Evolutionary conservation across 345 rosid species (phyloP).

Genomic region (Eucalyptus marginata): DNA sequence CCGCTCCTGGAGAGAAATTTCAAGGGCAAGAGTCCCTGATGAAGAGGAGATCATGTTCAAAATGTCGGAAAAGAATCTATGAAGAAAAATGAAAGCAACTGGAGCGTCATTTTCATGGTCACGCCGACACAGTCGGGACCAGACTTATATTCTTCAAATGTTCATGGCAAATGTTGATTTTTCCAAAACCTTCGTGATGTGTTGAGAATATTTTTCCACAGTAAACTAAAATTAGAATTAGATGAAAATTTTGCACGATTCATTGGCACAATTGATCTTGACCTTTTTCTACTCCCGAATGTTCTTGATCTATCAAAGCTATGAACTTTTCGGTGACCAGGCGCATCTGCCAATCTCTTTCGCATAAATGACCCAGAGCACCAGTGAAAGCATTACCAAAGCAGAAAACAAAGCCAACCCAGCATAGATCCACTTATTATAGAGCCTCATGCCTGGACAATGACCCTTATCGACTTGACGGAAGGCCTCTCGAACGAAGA

Average conservation of each 20-base stretch:
- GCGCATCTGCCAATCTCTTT: conserved; percentile 24
- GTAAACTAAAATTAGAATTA: not conserved
- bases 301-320: not conserved
- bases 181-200: not conserved
- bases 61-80: not conserved
- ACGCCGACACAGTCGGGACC: not conserved
- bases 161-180: not conserved
- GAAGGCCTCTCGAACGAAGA: conserved; percentile 21
- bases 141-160: not conserved
- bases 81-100: not conserved
- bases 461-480: not conserved
- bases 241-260: not conserved
- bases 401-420: conserved; percentile 28
- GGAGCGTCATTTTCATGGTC: not conserved
- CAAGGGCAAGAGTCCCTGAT: not conserved
- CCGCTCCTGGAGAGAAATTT: not conserved
- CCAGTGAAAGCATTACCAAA: conserved; percentile 25
- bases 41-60: not conserved
- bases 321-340: conserved; percentile 1
- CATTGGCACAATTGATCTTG: not conserved
- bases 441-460: conserved; percentile 14
- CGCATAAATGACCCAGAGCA: conserved; percentile 34
- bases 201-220: not conserved
- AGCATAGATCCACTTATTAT: conserved; percentile 20
- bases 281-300: not conserved